Base-by-base conservation (phyloP, 2,329 filamentous ascomycete species). In the Botrytis deweyae region DNA sequence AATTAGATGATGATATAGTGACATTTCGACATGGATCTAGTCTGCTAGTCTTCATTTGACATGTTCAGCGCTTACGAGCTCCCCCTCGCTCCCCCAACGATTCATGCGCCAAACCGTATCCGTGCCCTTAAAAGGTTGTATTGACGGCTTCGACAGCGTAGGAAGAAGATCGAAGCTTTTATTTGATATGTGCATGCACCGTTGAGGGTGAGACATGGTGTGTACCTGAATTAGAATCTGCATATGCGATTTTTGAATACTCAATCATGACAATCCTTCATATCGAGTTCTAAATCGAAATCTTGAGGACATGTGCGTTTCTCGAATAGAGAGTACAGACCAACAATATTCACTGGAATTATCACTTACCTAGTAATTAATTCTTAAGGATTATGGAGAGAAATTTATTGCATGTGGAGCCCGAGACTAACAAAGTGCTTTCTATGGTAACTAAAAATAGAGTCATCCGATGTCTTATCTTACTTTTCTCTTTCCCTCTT, bases 1-100 rank as follows among this genome's bases (percentile, higher is more conserved):
- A 72, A 67, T 72, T 12, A 72, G 22, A 72, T 38, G 18, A 25
- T 10, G 1, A 16, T 25, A 36, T 25, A 40, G 16, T 40, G 33
- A 25, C 25, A 72, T 18, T 40, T 25, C n/a, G 18, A 72, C 61
- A 58, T 52, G 70, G 70, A 42, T 72, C 55, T 46, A n/a, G 20
- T 36, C 42, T 66, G 46, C 70, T 72, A 72, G 44, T 72, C 70
- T 66, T 42, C 25, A 44, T 72, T 66, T 29, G 70, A 66, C 14
- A 20, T 40, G 46, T 55, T n/a, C 46, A 66, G 70, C 70, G 70
- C 70, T 72, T 72, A 66, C 29, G 7, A 10, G 14, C 44, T 29
- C 52, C 52, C 52, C 52, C 52, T 58, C 52, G n/a, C 52, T 29
- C 22, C 33, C 16, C 16, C 33, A 68, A 68, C 61, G 46, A 72